Percentiles rank a stretch among this genome's conserved stretches.
Evolutionary conservation across 306 rosid species (phyloP).

Genomic region (Bauhinia variegata): DNA sequence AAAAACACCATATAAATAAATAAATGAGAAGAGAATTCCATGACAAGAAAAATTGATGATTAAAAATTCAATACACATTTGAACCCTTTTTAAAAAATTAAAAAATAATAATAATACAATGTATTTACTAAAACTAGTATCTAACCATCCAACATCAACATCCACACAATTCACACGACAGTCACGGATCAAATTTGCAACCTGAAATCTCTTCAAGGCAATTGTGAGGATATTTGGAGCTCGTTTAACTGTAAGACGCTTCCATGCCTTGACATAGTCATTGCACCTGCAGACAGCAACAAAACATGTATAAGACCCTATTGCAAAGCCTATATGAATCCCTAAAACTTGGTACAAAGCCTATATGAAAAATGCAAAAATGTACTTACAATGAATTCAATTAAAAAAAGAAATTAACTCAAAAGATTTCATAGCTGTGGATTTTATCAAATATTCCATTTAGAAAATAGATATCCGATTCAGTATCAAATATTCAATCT

Average conservation of each 20-base stretch:
- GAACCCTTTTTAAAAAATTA: constrained; percentile 5
- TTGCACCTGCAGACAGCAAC: constrained; percentile 77
- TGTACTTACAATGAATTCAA: background rate
- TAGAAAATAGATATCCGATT: background rate
- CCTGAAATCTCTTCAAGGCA: constrained; percentile 99
- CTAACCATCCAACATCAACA: background rate
- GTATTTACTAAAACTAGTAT: background rate
- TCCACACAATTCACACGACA: constrained; percentile 11
- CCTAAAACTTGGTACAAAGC: too few species aligned
- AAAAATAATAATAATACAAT: background rate
- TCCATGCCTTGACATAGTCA: constrained; percentile 95
- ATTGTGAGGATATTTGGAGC: constrained; percentile 94
- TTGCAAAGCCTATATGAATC: background rate
- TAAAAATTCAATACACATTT: constrained; percentile 11
- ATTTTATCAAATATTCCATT: too few species aligned
- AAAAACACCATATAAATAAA: background rate
- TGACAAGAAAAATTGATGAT: constrained; percentile 14
- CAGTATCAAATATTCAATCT: too few species aligned
- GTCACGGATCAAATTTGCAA: constrained; percentile 43
- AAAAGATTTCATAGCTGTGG: background rate
- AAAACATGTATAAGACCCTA: constrained; percentile 30
- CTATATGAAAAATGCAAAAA: too few species aligned
- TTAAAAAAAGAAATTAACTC: background rate
- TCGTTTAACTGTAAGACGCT: constrained; percentile 74
- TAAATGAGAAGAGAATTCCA: constrained; percentile 2